Percentiles rank a stretch among this genome's conserved stretches.
Conservation (phyloP, 441 rosid species). For the Pelargonium citronellum region DNA sequence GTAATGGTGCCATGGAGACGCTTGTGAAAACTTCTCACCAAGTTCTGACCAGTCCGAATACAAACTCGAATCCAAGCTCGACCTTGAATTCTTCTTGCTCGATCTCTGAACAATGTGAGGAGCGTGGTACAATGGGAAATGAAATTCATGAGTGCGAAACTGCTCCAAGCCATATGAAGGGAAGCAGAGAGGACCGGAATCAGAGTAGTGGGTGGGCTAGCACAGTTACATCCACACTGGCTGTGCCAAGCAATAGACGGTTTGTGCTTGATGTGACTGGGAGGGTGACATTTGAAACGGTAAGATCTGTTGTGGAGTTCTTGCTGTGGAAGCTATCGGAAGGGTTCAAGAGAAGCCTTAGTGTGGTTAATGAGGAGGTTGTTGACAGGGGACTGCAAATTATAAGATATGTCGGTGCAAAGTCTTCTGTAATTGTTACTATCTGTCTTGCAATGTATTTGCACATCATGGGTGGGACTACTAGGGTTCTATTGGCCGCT, state of each 20-base stretch:
- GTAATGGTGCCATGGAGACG: slow-evolving; percentile 57
- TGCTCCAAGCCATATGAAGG: neutral
- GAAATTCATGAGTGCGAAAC: neutral
- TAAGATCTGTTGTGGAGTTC: slow-evolving; percentile 54
- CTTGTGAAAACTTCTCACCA: slow-evolving; percentile 60
- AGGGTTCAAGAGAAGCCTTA: slow-evolving; percentile 36
- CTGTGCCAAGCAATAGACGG: slow-evolving; percentile 57
- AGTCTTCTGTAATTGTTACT: slow-evolving; percentile 44
- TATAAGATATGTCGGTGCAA: slow-evolving; percentile 41
- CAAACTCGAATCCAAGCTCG: slow-evolving; percentile 5
- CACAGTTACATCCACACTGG: slow-evolving; percentile 49
- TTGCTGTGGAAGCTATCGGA: slow-evolving; percentile 39
- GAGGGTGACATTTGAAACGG: slow-evolving; percentile 56
- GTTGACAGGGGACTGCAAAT: slow-evolving; percentile 40
- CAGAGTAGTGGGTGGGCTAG: slow-evolving; percentile 37
- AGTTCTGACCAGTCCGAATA: slow-evolving; percentile 29
- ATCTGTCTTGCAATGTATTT: slow-evolving; percentile 55
- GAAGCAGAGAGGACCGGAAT: slow-evolving; percentile 19
- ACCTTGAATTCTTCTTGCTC: slow-evolving; percentile 4
- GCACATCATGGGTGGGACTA: slow-evolving; percentile 47
- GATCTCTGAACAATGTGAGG: slow-evolving; percentile 16
- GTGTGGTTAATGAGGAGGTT: slow-evolving; percentile 30
- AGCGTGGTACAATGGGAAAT: neutral
- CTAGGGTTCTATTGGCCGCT: slow-evolving; percentile 11
- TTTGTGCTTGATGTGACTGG: slow-evolving; percentile 66